Conservation (phyloP, 2,329 filamentous ascomycete species). For the Calonectria multiphialidica region DNA sequence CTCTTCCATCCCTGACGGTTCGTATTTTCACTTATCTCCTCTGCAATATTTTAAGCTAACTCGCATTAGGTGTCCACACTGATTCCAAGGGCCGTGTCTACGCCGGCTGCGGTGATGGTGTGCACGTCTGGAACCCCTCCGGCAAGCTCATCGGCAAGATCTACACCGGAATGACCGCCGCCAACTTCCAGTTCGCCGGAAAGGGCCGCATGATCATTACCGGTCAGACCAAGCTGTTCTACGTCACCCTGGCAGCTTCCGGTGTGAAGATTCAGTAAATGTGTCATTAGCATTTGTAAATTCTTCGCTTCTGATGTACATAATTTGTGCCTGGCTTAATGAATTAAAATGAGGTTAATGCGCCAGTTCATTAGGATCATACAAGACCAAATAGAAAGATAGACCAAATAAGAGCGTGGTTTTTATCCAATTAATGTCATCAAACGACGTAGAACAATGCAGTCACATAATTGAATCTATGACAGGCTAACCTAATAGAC, state of each 20-base stretch:
- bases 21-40: constrained; percentile 18
- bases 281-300: background rate
- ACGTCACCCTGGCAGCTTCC: constrained; percentile 42
- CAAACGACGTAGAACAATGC: too few relatives aligned
- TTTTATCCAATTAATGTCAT: too few relatives aligned
- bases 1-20: constrained; percentile 69
- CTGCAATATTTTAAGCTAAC: background rate
- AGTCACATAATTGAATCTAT: too few relatives aligned
- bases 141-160: constrained; percentile 68
- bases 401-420: background rate
- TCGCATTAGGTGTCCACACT: constrained; percentile 62
- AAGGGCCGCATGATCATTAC: constrained; percentile 51
- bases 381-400: background rate
- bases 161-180: constrained; percentile 57
- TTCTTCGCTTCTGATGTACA: background rate
- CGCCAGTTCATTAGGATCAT: background rate
- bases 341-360: background rate
- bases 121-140: constrained; percentile 60
- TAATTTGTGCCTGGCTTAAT: background rate
- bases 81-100: constrained; percentile 69
- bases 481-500: too few relatives aligned
- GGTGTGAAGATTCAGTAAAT: constrained; percentile 26
- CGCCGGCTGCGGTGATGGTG: constrained; percentile 60
- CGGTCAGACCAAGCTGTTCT: constrained; percentile 50
- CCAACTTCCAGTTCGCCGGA: constrained; percentile 61